phyloP scores from a whole-genome alignment of 306 rosid species.

The Trifolium fragiferum region DNA sequence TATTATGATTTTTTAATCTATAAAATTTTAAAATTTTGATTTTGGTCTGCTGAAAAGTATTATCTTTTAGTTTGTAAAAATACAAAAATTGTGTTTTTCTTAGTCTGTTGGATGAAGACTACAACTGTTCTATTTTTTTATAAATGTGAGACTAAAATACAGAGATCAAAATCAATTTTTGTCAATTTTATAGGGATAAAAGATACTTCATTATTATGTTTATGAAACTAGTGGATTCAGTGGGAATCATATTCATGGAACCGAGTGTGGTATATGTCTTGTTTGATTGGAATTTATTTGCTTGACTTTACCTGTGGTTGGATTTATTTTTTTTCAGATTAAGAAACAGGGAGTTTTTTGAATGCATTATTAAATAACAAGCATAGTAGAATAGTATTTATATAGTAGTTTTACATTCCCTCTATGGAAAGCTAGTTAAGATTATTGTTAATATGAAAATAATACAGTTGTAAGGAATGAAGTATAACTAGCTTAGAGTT shows the following conservation, averaged over 20 bases:
- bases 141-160: too few species aligned
- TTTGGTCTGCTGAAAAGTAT: not conserved
- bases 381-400: not conserved
- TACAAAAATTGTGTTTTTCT: not conserved
- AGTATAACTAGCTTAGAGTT: too few species aligned
- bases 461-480: too few species aligned
- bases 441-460: too few species aligned
- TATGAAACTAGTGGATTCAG: constrained; percentile 26
- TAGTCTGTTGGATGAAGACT: not conserved
- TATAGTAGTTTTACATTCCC: too few species aligned
- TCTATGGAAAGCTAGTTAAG: too few species aligned
- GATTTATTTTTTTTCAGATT: not conserved
- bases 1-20: not conserved
- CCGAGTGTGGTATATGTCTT: constrained; percentile 14
- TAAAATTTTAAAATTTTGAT: not conserved
- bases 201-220: not conserved
- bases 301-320: constrained; percentile 17
- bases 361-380: constrained; percentile 3
- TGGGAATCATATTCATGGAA: constrained; percentile 29
- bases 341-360: not conserved
- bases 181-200: not conserved
- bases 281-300: constrained; percentile 28
- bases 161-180: not conserved
- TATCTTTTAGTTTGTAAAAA: not conserved
- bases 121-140: too few species aligned